Conservation (phyloP, 225 moss, liverwort and hornwort species). For the Neckera pumila region DNA sequence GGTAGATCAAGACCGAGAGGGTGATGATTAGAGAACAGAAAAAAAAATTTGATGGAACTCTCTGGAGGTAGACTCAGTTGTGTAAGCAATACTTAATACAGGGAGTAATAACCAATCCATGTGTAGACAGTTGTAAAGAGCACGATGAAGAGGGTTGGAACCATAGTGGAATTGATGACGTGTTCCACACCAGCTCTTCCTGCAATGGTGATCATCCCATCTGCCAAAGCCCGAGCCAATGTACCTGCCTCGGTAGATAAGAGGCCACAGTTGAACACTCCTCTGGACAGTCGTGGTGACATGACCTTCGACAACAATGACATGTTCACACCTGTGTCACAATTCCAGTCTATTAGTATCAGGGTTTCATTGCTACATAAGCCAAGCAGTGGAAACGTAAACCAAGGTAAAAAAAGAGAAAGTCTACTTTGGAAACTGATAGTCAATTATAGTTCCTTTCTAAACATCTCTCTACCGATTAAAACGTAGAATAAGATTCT, state of each 20-base stretch:
- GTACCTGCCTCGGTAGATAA: constrained; percentile 61
- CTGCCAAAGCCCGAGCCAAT: constrained; percentile 48
- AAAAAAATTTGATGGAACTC: neutral
- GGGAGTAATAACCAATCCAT: constrained; percentile 51
- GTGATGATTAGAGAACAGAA: neutral
- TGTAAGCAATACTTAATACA: constrained; percentile 9
- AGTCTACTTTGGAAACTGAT: neutral
- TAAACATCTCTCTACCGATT: neutral
- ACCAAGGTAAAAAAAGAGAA: neutral
- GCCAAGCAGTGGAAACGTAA: neutral
- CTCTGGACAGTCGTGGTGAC: constrained; percentile 46
- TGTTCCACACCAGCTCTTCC: constrained; percentile 31
- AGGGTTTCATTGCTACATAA: neutral
- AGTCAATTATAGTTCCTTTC: neutral
- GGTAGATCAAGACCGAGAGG: neutral
- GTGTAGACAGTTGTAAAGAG: constrained; percentile 42
- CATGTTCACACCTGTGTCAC: constrained; percentile 48
- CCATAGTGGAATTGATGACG: constrained; percentile 34
- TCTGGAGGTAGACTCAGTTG: neutral
- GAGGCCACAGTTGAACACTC: constrained; percentile 60
- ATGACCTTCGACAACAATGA: constrained; percentile 51
- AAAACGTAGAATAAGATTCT: neutral
- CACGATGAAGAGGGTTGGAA: constrained; percentile 34
- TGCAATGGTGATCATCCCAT: constrained; percentile 42
- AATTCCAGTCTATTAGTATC: neutral